These are phyloP conservation scores for Fomes fomentarius DNA, from an alignment of 1,284 basidiomycete genomes.

Conservation along the genomic window DNA sequence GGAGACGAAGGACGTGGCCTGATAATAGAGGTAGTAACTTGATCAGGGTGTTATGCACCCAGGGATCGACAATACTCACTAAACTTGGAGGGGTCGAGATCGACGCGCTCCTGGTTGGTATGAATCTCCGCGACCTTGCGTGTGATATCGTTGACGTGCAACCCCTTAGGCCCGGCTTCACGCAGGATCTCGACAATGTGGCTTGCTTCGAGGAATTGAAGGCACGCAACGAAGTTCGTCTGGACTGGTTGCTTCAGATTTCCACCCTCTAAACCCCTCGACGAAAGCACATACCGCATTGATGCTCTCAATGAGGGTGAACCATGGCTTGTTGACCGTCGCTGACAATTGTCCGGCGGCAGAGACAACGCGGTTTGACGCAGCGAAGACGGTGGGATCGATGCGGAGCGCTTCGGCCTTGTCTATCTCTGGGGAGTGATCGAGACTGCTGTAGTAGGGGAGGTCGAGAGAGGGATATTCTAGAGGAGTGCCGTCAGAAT, in stretches of 20 bases:
- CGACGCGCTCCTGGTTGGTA: neutral
- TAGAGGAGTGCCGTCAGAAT: conserved; percentile 24
- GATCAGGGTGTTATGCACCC: neutral
- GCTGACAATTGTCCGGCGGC: conserved; percentile 61
- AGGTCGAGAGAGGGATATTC: conserved; percentile 63
- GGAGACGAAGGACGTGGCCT: conserved; percentile 69
- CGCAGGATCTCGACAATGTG: conserved; percentile 70
- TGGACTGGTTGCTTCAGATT: too few relatives aligned
- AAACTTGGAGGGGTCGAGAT: conserved; percentile 17
- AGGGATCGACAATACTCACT: neutral
- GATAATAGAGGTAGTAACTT: neutral
- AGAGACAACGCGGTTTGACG: conserved; percentile 59
- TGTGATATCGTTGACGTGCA: conserved; percentile 61
- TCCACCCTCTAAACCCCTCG: too few relatives aligned
- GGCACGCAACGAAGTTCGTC: conserved; percentile 61
- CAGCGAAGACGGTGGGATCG: conserved; percentile 55
- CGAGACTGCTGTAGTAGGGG: conserved; percentile 46
- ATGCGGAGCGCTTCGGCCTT: conserved; percentile 51
- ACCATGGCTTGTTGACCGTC: conserved; percentile 45
- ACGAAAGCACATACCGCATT: neutral
- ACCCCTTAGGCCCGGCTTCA: conserved; percentile 56
- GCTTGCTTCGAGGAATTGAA: conserved; percentile 68
- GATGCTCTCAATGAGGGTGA: conserved; percentile 1
- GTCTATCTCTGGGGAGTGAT: neutral
- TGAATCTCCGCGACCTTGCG: conserved; percentile 12